Base-by-base conservation (phyloP, 805 yeast genomes). In the Ogataea ganodermae region DNA sequence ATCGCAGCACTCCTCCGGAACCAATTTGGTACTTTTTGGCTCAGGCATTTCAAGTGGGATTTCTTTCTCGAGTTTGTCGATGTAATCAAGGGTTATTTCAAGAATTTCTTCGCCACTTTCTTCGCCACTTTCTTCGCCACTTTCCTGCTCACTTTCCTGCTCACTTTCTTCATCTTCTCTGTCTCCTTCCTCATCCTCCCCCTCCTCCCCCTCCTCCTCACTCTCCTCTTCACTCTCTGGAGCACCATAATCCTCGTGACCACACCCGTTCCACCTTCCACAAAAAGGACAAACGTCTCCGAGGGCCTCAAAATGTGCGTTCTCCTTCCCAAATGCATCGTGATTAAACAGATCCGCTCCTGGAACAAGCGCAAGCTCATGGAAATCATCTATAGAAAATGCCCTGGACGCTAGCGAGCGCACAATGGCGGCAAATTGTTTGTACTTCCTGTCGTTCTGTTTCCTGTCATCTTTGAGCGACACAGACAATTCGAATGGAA, bases 331-430 rank as follows among this genome's bases (percentile, higher is more conserved):
- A 12, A 68, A 74, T 5, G 73, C 63, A 35, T 69, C 62, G 60
- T 90, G 97, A 56, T 91, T 91, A 68, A 90, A 89, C 28, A 92
- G 69, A 66, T 91, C 96, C 0, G 97, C 97, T 13, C 90, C 88
- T 0, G 97, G 97, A 20, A 91, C 96, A 42, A 92, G 69, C 0
- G 87, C 89, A 24, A 84, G 72, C 26, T 82, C 86, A 57, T 85
- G 89, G 61, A 66, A 90, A 42, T 74, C 73, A 64, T 92, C 98
- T 23, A 91, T 79, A 33, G 81, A 83, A 63, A 92, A 91, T 1
- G 91, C 90, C 51, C 97, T 74, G 1, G 94, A 80, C 0, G 91
- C 81, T 13, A 89, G 74, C 0, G 84, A 77, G 57, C 76, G 79
- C 5, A 80, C 80, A 2, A 74, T 72, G 6, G 80, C 75, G 2